These are phyloP conservation scores for Lasiodiplodia hormozganensis DNA, from an alignment of 2,329 filamentous ascomycete genomes.

Conservation along the genomic window DNA sequence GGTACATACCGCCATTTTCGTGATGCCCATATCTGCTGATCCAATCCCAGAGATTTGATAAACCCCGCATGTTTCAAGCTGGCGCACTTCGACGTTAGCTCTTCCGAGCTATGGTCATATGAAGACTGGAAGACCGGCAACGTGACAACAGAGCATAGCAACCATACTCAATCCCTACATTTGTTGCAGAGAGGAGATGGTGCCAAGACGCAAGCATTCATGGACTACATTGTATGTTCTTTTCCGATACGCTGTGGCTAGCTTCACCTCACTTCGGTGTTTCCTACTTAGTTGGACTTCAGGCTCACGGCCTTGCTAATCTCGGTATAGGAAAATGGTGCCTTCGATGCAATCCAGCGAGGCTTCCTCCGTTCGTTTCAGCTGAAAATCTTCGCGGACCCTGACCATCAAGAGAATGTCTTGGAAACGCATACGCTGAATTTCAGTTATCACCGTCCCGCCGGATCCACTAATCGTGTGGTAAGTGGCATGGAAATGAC, in stretches of 20 bases:
- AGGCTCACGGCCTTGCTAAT: conserved; percentile 35
- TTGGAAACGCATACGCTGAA: conserved; percentile 59
- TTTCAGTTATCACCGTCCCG: conserved; percentile 49
- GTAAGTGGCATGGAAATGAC: conserved; percentile 38
- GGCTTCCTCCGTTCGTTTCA: conserved; percentile 55
- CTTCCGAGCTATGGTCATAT: conserved; percentile 38
- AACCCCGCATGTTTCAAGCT: conserved; percentile 41
- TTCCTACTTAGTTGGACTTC: neutral
- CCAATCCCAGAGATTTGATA: conserved; percentile 39
- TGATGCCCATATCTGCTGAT: neutral
- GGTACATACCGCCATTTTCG: neutral
- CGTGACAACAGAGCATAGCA: conserved; percentile 42
- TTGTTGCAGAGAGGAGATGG: conserved; percentile 51
- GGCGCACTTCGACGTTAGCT: conserved; percentile 36
- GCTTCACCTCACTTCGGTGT: neutral
- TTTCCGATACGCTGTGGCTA: neutral
- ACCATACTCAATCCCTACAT: conserved; percentile 51
- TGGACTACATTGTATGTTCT: conserved; percentile 54
- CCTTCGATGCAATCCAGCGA: conserved; percentile 54
- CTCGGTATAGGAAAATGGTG: conserved; percentile 54
- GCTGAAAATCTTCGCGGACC: conserved; percentile 53
- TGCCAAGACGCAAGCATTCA: conserved; percentile 50
- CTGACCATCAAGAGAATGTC: conserved; percentile 46
- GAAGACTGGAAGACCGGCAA: conserved; percentile 28
- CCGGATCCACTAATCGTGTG: neutral